These are phyloP conservation scores for Fraxinus dipetala DNA, from an alignment of 305 asterid genomes.

Conservation along the genomic window DNA sequence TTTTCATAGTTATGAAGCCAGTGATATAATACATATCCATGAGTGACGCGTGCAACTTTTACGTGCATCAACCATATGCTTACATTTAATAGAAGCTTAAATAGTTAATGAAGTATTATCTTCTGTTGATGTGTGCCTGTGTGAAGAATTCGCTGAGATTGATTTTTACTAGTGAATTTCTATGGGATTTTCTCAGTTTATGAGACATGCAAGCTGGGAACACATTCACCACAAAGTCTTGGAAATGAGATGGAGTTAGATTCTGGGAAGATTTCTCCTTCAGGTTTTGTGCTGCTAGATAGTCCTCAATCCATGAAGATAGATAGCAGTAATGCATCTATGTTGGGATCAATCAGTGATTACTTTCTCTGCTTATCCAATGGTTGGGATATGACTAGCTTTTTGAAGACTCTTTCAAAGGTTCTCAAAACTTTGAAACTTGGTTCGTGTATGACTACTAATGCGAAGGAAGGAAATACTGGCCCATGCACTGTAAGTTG, in stretches of 20 bases:
- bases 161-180: conserved; percentile 8
- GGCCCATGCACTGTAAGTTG: conserved; percentile 87
- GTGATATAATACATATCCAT: not conserved
- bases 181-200: conserved; percentile 50
- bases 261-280: conserved; percentile 67
- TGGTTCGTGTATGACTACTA: conserved; percentile 62
- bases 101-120: not conserved
- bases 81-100: conserved; percentile 5
- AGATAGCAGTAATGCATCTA: conserved; percentile 87
- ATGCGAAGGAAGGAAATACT: conserved; percentile 82
- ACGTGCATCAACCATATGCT: not conserved
- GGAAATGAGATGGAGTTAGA: conserved; percentile 92
- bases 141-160: not conserved
- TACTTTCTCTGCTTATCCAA: conserved; percentile 95
- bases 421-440: conserved; percentile 75
- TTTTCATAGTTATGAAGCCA: not conserved
- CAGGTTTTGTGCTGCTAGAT: conserved; percentile 94
- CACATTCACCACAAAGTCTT: conserved; percentile 79
- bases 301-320: conserved; percentile 99
- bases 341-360: conserved; percentile 98
- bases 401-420: conserved; percentile 86
- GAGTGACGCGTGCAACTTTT: not conserved
- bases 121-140: not conserved
- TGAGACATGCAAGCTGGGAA: conserved; percentile 95
- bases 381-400: conserved; percentile 99